Evolutionary conservation across 1,284 basidiomycete genomes (phyloP).

Genomic region (Ustanciosporium gigantosporum): DNA sequence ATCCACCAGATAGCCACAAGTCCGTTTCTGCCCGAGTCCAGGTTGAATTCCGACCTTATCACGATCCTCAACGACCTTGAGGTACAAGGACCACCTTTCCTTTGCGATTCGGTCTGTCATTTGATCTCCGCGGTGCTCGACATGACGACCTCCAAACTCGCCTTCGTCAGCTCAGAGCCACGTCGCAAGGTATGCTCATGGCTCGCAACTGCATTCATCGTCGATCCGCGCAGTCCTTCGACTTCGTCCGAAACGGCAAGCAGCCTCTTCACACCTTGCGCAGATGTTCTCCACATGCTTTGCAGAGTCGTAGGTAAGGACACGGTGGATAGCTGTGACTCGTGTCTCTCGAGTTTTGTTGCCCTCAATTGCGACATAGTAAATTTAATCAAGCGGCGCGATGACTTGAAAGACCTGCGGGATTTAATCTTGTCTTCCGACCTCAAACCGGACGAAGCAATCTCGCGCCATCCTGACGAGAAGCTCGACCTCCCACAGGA

Average conservation of each 20-base stretch:
- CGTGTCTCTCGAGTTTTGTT: too few species aligned
- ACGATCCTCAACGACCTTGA: constrained; percentile 28
- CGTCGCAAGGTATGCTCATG: constrained; percentile 19
- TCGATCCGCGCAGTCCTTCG: constrained; percentile 5
- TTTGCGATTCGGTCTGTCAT: constrained; percentile 29
- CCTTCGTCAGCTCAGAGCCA: constrained; percentile 11
- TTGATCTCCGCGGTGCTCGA: constrained; percentile 13
- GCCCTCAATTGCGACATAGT: too few species aligned
- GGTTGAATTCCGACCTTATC: constrained; percentile 5
- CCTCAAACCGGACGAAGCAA: too few species aligned
- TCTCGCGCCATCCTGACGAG: too few species aligned
- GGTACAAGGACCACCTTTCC: constrained; percentile 19
- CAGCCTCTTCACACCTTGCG: neutral
- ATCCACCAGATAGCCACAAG: constrained; percentile 6
- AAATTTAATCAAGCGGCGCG: too few species aligned
- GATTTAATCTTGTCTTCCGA: too few species aligned
- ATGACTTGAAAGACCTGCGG: too few species aligned
- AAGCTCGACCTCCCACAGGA: too few species aligned
- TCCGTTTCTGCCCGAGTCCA: constrained; percentile 1
- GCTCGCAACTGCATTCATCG: constrained; percentile 13
- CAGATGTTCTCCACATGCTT: neutral
- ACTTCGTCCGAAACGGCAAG: neutral
- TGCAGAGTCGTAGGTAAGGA: neutral
- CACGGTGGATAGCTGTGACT: too few species aligned
- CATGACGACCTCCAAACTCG: constrained; percentile 8